Percentiles rank a stretch among this genome's conserved stretches.
These are phyloP conservation scores for Cyclocybe cylindracea DNA, from an alignment of 768 basidiomycete species.

Conservation along the genomic window DNA sequence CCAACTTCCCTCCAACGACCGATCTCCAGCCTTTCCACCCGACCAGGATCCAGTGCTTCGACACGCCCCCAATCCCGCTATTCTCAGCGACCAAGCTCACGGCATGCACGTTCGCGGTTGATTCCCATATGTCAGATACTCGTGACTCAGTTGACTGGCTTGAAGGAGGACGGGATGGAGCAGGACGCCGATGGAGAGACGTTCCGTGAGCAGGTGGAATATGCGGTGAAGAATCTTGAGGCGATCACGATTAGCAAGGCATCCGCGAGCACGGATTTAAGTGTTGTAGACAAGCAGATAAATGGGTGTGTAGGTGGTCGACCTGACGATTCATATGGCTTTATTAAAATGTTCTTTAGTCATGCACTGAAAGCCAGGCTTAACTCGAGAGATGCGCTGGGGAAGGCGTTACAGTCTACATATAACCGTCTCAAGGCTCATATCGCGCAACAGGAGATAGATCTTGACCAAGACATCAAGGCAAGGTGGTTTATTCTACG, in stretches of 20 bases:
- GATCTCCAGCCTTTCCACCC: slow-evolving; percentile 26
- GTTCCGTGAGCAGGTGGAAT: slow-evolving; percentile 52
- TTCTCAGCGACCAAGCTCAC: slow-evolving; percentile 47
- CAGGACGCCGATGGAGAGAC: slow-evolving; percentile 35
- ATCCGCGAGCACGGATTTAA: slow-evolving; percentile 57
- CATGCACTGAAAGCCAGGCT: slow-evolving; percentile 70
- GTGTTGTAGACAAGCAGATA: slow-evolving; percentile 54
- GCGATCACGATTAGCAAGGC: slow-evolving; percentile 54
- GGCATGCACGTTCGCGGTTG: slow-evolving; percentile 56
- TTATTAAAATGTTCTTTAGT: slow-evolving; percentile 32
- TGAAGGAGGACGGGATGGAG: slow-evolving; percentile 43
- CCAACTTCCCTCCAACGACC: slow-evolving; percentile 8
- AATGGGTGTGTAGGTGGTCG: slow-evolving; percentile 46
- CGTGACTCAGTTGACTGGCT: slow-evolving; percentile 52
- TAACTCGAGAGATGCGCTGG: slow-evolving; percentile 61
- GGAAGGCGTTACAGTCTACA: slow-evolving; percentile 57
- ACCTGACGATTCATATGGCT: not conserved
- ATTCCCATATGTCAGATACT: slow-evolving; percentile 56
- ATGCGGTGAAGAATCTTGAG: slow-evolving; percentile 61
- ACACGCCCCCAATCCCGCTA: slow-evolving; percentile 42
- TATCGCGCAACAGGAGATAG: slow-evolving; percentile 44
- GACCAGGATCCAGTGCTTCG: slow-evolving; percentile 47
- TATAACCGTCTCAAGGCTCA: slow-evolving; percentile 53
- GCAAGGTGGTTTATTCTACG: slow-evolving; percentile 29
- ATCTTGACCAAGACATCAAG: slow-evolving; percentile 69